Evolutionary conservation across 345 rosid genomes (phyloP), one percentile per base, ranked within the genome.

Genomic region (Draba incana): DNA sequence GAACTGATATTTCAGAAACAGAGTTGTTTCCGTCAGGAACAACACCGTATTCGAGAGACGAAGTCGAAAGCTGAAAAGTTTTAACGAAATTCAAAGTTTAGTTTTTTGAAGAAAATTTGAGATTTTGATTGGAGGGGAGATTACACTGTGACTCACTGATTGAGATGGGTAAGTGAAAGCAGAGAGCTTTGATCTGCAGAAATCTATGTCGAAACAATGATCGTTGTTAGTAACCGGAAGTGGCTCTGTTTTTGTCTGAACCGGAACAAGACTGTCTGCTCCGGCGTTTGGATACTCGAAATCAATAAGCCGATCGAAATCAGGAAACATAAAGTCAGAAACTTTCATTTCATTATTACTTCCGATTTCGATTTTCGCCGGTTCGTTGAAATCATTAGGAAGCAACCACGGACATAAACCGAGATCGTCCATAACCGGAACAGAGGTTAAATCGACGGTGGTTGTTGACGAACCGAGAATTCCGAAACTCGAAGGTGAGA

Each of bases 21-120:
- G 76, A 66, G 52, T 71, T 82, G 64, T 76, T 84, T 5, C 90
- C 86, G 30, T 90, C 99, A 10, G 99, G 98, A n/a, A 90, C 97
- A 3, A 91, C 89, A 52, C 96, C 90, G 20, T 83, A 89, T 0
- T 94, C 99, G 9, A 69, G 67, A 4, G 97, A 90, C 20, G 99
- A 91, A 6, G 96, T 83, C 1, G 99, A 90, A 15, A 88, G 82
- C 97, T 90, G 87, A 65, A 35, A 71, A 75, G 20, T 20, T 12
- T 5, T 15, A 13, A 33, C 20, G 13, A 23, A 37, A 65, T 11
- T 56, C 12, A 50, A n/a, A 12, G 0, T 10, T 14, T 2, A 9
- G 27, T 45, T 11, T 3, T 30, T 0, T 16, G 33, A 64, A 6
- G 0, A 5, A 2, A 10, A 4, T 15, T 13, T 11, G 37, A 45